Percentiles rank a stretch among this genome's conserved stretches.
phyloP scores from a whole-genome alignment of 2,329 filamentous ascomycete species.

The Coniochaeta sp. region DNA sequence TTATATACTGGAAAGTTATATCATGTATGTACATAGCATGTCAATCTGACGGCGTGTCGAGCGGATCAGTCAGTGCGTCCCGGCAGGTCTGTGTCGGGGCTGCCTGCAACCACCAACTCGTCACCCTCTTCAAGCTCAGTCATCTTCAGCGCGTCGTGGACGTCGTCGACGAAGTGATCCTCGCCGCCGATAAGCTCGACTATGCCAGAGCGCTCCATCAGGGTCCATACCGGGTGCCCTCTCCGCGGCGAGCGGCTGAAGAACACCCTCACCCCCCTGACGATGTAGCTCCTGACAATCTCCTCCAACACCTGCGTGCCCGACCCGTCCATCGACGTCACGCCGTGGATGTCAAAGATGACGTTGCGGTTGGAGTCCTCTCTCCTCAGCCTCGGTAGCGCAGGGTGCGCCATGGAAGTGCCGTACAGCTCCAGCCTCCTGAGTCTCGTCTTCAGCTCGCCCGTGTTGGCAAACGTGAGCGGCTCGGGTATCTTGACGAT shows the following conservation, averaged over 20 bases:
- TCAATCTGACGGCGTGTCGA: background rate
- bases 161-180: slow-evolving; percentile 70
- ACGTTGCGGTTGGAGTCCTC: slow-evolving; percentile 84
- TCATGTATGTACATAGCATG: background rate
- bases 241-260: slow-evolving; percentile 53
- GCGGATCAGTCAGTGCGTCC: background rate
- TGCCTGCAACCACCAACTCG: slow-evolving; percentile 1
- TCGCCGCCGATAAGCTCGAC: slow-evolving; percentile 74
- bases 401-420: slow-evolving; percentile 77
- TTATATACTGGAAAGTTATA: background rate
- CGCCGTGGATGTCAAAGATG: slow-evolving; percentile 97
- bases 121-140: slow-evolving; percentile 63
- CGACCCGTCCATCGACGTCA: slow-evolving; percentile 87
- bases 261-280: slow-evolving; percentile 68
- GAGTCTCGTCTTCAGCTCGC: slow-evolving; percentile 78
- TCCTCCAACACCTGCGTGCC: slow-evolving; percentile 87
- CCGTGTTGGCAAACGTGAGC: slow-evolving; percentile 93
- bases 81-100: background rate
- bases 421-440: slow-evolving; percentile 84
- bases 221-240: slow-evolving; percentile 53
- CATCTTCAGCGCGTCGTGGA: slow-evolving; percentile 76
- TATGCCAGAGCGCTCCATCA: slow-evolving; percentile 77
- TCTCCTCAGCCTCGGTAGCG: slow-evolving; percentile 69
- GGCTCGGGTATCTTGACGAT: slow-evolving; percentile 98
- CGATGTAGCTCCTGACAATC: slow-evolving; percentile 76